Conservation (phyloP, 1,139 yeast genomes). For the Suhomyces atakaporum region DNA sequence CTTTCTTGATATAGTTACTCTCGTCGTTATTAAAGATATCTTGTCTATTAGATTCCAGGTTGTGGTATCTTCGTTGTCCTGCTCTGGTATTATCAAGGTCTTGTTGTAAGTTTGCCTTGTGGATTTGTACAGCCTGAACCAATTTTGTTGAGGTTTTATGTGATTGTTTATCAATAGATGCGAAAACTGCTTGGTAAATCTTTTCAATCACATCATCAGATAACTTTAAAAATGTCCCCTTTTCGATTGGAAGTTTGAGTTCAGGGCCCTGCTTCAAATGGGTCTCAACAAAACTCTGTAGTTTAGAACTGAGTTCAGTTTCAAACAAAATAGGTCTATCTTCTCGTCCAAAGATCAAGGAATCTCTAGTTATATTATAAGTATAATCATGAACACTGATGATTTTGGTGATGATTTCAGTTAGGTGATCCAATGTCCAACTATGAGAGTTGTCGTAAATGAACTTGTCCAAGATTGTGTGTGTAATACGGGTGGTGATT, state of each 20-base stretch:
- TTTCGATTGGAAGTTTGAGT: constrained; percentile 13
- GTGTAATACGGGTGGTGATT: constrained; percentile 29
- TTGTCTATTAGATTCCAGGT: constrained; percentile 12
- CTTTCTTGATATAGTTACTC: constrained; percentile 26
- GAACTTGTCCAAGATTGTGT: constrained; percentile 16
- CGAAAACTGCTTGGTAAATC: constrained; percentile 20
- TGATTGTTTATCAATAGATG: constrained; percentile 12
- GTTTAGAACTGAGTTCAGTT: constrained; percentile 17
- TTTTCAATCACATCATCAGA: constrained; percentile 21
- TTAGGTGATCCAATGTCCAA: constrained; percentile 16
- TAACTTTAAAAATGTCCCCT: constrained; percentile 28
- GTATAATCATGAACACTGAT: constrained; percentile 23
- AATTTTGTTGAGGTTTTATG: constrained; percentile 9
- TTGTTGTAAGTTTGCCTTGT: constrained; percentile 15
- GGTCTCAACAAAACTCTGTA: constrained; percentile 17
- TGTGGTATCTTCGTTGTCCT: constrained; percentile 3
- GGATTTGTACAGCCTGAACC: constrained; percentile 13
- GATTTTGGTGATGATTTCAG: constrained; percentile 19
- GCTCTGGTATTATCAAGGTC: constrained; percentile 13
- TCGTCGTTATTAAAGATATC: constrained; percentile 25
- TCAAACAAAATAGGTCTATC: constrained; percentile 9
- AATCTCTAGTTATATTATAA: constrained; percentile 24
- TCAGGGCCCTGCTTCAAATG: constrained; percentile 11
- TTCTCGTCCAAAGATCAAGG: constrained; percentile 8
- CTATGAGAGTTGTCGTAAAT: background rate